Conservation (phyloP, 2,329 filamentous ascomycete genomes). For the Penicillium polonicum region DNA sequence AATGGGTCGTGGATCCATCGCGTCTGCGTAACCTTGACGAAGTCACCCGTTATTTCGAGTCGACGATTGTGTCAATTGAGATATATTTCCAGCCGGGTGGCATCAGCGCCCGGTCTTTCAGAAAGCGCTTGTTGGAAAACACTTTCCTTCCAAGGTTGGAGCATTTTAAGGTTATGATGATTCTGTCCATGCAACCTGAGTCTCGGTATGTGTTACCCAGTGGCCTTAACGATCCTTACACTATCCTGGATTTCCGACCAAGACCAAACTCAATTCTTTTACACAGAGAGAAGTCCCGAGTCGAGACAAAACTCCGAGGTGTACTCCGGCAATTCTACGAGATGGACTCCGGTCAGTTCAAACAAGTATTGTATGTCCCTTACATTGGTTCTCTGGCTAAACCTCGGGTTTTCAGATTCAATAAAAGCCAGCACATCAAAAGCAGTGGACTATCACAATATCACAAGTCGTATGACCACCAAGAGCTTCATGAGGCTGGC, state of each 20-base stretch:
- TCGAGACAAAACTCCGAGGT: slow-evolving; percentile 3
- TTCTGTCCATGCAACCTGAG: slow-evolving; percentile 30
- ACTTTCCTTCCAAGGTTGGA: slow-evolving; percentile 30
- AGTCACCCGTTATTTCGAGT: slow-evolving; percentile 23
- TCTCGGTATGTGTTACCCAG: slow-evolving; percentile 14
- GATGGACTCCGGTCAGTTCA: slow-evolving; percentile 6
- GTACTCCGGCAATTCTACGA: slow-evolving; percentile 6
- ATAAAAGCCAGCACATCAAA: slow-evolving; percentile 7
- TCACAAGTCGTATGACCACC: slow-evolving; percentile 22
- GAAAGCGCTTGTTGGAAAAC: slow-evolving; percentile 29
- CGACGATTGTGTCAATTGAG: slow-evolving; percentile 28
- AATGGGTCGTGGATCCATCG: slow-evolving; percentile 21
- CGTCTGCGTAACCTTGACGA: slow-evolving; percentile 25
- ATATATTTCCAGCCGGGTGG: slow-evolving; percentile 35
- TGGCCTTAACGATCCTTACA: neutral
- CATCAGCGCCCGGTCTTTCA: slow-evolving; percentile 25
- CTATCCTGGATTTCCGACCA: neutral
- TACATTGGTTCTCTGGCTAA: neutral
- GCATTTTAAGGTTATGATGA: slow-evolving; percentile 31
- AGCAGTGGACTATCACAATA: slow-evolving; percentile 10
- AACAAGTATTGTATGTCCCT: neutral
- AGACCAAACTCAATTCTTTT: neutral
- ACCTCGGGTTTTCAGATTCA: neutral
- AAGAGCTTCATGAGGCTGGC: slow-evolving; percentile 29
- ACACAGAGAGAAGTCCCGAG: neutral